Evolutionary conservation across 1,139 yeast genomes (phyloP), one percentile per base, ranked within the genome.

Genomic region (Candida pseudoviswanathii): DNA sequence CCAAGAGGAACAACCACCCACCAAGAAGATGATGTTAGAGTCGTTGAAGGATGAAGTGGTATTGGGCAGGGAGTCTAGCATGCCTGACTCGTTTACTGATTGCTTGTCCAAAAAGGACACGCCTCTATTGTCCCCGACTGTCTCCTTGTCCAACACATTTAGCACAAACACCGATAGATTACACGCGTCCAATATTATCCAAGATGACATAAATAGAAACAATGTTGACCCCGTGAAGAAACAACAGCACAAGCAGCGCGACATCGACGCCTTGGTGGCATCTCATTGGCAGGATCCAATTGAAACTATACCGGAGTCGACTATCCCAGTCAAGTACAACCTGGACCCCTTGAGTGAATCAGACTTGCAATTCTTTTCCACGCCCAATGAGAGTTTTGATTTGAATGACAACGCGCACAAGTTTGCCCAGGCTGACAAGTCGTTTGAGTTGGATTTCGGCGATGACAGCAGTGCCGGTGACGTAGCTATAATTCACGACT

Each of bases 191-290:
- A 57, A 65, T 41, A 46, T 63, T 11, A 49, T 51, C 4, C 41
- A 48, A 3, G 54, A 51, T 24, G 64, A 61, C 47, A 45, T 55
- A 22, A 53, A 58, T 36, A 48, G 46, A 44, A 58, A 55, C 39
- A 63, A 70, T 50, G 71, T 64, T 8, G 79, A 74, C 50, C 79
- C 79, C 0, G 53, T 66, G 22, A 73, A 73, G 48, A 44, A 46
- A 22, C 41, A 40, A 9, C n/a, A 21, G 2, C 7, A 5, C 8
- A 45, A 47, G 16, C 22, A 30, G 21, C 30, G 25, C 6, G 29
- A 37, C 8, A 48, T 50, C 21, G 51, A 50, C n/a, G 29, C 30
- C n/a, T 46, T 51, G 25, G 54, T 49, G n/a, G 48, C 41, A 22
- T 41, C 37, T 10, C 52, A 49, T 47, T 51, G 53, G 53, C 41